These are phyloP conservation scores for Remersonia thermophila DNA, from an alignment of 2,329 filamentous ascomycete species.

Conservation along the genomic window DNA sequence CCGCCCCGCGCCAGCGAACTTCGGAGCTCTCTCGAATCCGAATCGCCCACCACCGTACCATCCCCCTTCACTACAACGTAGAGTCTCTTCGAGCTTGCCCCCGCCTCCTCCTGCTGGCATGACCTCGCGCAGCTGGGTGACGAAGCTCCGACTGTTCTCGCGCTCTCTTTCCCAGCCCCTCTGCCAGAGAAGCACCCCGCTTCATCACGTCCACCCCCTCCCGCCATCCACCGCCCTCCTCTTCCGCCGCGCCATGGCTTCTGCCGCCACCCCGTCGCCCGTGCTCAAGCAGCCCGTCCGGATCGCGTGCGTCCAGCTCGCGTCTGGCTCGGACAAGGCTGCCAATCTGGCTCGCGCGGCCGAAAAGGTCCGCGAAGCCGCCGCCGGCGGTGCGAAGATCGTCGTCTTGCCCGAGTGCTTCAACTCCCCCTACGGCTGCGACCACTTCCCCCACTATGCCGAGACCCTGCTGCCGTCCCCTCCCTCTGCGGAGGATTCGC, in stretches of 20 bases:
- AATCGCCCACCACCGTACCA: too few species aligned
- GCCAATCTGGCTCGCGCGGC: slow-evolving; percentile 74
- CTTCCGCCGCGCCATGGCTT: slow-evolving; percentile 25
- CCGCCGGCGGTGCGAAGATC: slow-evolving; percentile 62
- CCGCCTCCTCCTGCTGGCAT: slow-evolving; percentile 6
- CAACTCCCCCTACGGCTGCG: slow-evolving; percentile 89
- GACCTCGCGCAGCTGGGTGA: slow-evolving; percentile 10
- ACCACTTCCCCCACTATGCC: slow-evolving; percentile 85
- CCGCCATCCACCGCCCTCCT: slow-evolving; percentile 6
- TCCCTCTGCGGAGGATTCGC: slow-evolving; percentile 56
- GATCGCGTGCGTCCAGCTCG: slow-evolving; percentile 70
- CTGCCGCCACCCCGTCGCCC: slow-evolving; percentile 18
- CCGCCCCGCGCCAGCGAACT: too few species aligned
- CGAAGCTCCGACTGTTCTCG: slow-evolving; percentile 10
- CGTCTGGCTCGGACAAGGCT: slow-evolving; percentile 69
- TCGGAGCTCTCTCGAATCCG: neutral
- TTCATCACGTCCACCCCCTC: neutral
- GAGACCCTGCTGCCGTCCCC: slow-evolving; percentile 73
- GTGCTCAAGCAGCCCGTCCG: slow-evolving; percentile 66
- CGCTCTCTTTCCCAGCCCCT: slow-evolving; percentile 2
- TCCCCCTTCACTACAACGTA: too few species aligned
- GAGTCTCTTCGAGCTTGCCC: too few species aligned
- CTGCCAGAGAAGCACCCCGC: neutral
- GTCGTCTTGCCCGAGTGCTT: slow-evolving; percentile 96
- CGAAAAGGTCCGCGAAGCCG: slow-evolving; percentile 70